Evolutionary conservation across 2,329 filamentous ascomycete genomes (phyloP).

Genomic region (Chaetothyriales sp.): DNA sequence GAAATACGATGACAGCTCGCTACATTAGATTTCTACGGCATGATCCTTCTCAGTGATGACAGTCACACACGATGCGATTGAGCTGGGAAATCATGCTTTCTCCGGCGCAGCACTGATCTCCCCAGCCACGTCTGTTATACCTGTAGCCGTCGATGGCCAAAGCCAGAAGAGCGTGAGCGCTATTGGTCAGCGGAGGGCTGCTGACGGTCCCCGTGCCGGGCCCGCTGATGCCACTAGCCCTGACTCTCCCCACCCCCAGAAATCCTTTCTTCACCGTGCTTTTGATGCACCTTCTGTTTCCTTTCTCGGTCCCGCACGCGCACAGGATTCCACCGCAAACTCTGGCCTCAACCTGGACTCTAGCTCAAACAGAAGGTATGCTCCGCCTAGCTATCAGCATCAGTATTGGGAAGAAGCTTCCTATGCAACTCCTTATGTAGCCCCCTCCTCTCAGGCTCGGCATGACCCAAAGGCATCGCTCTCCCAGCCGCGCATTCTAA

Average conservation of each 20-base stretch:
- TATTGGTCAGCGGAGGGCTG: not conserved
- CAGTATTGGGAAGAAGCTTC: not conserved
- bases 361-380: not conserved
- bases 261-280: not conserved
- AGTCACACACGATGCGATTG: slow-evolving; percentile 11
- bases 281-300: not conserved
- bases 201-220: slow-evolving; percentile 7
- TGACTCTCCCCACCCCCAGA: not conserved
- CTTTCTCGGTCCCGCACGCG: not conserved
- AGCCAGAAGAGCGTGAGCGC: not conserved
- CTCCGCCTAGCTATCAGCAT: not conserved
- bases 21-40: not conserved
- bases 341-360: not conserved
- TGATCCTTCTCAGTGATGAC: slow-evolving; percentile 13
- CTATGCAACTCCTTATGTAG: slow-evolving; percentile 4
- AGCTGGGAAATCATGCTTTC: slow-evolving; percentile 9
- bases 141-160: not conserved
- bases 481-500: slow-evolving; percentile 9
- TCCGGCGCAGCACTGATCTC: slow-evolving; percentile 8
- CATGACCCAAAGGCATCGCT: slow-evolving; percentile 16
- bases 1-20: slow-evolving; percentile 1
- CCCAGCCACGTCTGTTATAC: slow-evolving; percentile 15
- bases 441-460: slow-evolving; percentile 12
- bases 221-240: slow-evolving; percentile 16
- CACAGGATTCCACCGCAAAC: not conserved